phyloP scores from a whole-genome alignment of 768 basidiomycete species.

The Boletus fagicola region DNA sequence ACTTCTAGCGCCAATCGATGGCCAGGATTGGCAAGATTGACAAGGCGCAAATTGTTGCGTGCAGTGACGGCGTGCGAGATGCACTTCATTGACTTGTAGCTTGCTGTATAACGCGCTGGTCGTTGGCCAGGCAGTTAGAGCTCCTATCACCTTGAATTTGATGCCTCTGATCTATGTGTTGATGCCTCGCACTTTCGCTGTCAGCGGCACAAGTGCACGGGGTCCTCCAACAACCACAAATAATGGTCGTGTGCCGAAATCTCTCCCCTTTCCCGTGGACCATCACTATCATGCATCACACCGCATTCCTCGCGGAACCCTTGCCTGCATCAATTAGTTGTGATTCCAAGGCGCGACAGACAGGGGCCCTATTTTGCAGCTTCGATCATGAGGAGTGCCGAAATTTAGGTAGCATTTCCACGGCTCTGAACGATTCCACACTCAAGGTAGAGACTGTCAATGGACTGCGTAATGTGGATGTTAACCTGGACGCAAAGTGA shows the following conservation, averaged over 20 bases:
- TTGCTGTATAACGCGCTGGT: not conserved
- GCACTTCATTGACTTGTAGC: not conserved
- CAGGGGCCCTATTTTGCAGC: conserved; percentile 6
- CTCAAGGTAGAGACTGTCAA: conserved; percentile 51
- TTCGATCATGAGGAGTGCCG: conserved; percentile 12
- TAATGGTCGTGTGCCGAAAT: conserved; percentile 26
- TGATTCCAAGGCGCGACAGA: conserved; percentile 7
- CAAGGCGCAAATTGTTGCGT: not conserved
- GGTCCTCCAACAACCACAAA: not conserved
- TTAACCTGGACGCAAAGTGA: conserved; percentile 69
- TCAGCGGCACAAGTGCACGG: not conserved
- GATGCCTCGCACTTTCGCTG: no score
- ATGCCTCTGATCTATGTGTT: no score
- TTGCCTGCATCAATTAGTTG: not conserved
- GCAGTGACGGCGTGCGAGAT: not conserved
- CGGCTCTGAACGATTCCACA: conserved; percentile 37
- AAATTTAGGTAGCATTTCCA: conserved; percentile 33
- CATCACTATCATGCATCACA: conserved; percentile 15
- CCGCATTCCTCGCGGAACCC: conserved; percentile 13
- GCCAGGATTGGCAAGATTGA: not conserved
- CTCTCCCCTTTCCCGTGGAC: not conserved
- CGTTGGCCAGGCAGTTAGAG: not conserved
- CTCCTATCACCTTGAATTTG: not conserved
- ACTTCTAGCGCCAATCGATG: not conserved
- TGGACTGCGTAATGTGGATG: conserved; percentile 56